phyloP scores from a whole-genome alignment of 2,329 filamentous ascomycete species.

The Paraphoma sp. region DNA sequence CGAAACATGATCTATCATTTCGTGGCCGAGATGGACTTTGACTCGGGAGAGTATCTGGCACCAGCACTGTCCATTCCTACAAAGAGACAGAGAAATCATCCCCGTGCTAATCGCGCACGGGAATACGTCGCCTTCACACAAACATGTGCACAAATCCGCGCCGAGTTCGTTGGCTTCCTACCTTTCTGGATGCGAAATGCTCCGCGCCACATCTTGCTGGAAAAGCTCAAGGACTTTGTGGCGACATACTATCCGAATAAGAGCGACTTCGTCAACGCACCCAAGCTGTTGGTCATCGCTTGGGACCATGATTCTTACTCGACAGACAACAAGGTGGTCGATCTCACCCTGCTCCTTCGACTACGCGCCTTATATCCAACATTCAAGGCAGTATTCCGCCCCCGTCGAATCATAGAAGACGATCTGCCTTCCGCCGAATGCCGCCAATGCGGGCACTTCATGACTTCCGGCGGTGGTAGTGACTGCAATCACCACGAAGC shows the following conservation, averaged over 20 bases:
- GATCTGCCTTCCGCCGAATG: not conserved
- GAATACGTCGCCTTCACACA: conserved; percentile 7
- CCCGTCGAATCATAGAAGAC: not conserved
- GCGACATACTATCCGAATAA: not conserved
- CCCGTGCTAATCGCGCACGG: not conserved
- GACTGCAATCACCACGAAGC: not conserved
- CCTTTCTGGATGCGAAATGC: conserved; percentile 3
- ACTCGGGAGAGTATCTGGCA: not conserved
- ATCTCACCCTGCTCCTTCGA: conserved; percentile 2
- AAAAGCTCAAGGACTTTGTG: conserved; percentile 5
- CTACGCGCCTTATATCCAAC: conserved; percentile 4
- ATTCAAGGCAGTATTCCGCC: conserved; percentile 5
- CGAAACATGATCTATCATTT: conserved; percentile 22
- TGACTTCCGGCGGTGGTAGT: not conserved
- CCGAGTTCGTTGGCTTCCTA: conserved; percentile 11
- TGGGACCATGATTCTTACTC: conserved; percentile 4
- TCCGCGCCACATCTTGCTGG: not conserved
- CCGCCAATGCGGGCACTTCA: not conserved
- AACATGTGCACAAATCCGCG: conserved; percentile 11
- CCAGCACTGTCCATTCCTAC: not conserved
- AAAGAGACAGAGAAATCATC: not conserved
- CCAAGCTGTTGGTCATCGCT: conserved; percentile 4
- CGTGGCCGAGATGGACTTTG: conserved; percentile 5
- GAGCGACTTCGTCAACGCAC: conserved; percentile 5
- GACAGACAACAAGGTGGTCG: not conserved